phyloP scores from a whole-genome alignment of 805 yeast genomes.

The Peterozyma toletana region DNA sequence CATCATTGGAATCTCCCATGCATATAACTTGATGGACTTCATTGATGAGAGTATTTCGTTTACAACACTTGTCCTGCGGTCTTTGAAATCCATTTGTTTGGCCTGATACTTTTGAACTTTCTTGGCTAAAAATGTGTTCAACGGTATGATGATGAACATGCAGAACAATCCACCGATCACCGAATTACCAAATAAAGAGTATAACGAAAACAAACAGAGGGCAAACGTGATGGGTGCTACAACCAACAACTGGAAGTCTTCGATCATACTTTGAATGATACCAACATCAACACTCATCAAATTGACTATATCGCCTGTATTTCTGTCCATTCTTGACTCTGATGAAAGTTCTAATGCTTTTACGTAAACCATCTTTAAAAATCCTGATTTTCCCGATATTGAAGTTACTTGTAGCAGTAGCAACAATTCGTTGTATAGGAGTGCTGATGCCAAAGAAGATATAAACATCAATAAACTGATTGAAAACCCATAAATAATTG shows the following conservation, averaged over 20 bases:
- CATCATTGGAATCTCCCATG: constrained; percentile 65
- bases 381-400: constrained; percentile 42
- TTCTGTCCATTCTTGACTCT: constrained; percentile 42
- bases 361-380: constrained; percentile 51
- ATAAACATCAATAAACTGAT: constrained; percentile 50
- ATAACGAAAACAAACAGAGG: constrained; percentile 38
- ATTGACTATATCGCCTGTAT: constrained; percentile 66
- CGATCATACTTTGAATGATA: constrained; percentile 39
- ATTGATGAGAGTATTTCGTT: constrained; percentile 52
- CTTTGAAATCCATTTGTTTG: constrained; percentile 55
- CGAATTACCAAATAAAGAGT: constrained; percentile 49
- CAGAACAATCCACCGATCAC: constrained; percentile 50
- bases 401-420: constrained; percentile 40
- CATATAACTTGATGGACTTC: constrained; percentile 58
- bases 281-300: constrained; percentile 59
- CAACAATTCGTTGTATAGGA: constrained; percentile 38
- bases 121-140: constrained; percentile 40
- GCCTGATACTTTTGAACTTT: constrained; percentile 36
- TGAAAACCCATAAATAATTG: constrained; percentile 43
- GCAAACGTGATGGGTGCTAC: constrained; percentile 38
- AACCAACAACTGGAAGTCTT: constrained; percentile 13
- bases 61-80: constrained; percentile 47
- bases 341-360: constrained; percentile 54
- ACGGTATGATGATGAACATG: constrained; percentile 49
- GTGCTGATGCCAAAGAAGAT: constrained; percentile 46